Base-by-base conservation (phyloP, 768 basidiomycete genomes). In the Boletales sp. region DNA sequence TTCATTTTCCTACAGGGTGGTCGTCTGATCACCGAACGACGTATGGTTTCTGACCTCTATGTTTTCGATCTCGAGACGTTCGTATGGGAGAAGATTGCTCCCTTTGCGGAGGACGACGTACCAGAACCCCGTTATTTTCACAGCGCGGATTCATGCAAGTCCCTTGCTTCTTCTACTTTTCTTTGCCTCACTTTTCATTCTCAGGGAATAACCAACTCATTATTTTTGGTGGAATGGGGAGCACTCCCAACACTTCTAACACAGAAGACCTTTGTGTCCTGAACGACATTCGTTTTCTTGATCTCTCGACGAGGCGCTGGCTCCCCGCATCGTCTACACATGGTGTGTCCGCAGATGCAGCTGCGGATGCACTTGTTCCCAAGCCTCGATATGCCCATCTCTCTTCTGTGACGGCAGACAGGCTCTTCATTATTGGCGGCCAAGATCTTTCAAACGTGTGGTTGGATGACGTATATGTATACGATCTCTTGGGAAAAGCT, bases 211-310 rank as follows among this genome's bases (percentile, higher is more conserved):
- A 89, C 66, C 84, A 91, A 59, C 75, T 99, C 46, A 84, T 98
- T 54, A 76, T 97, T 43, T 97, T 97, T 63, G 95, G 95, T 17
- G 94, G 95, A 11, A 97, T 97, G 94, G 85, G 89, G 63, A 85
- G 88, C 68, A 74, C 84, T 60, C 78, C 83, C 11, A 81, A 87
- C 54, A 79, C 85, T 1, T 72, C 77, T 38, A 84, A 79, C 59
- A 78, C 85, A 6, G 88, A 91, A 49, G 87, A 92, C 54, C 80
- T 94, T 24, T 90, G 87, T 54, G 95, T 97, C n/a, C 72, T 97
- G 48, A 88, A 88, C 61, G 97, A 97, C 65, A 84, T 97, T 38
- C 87, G 90, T 53, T 83, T 97, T 62, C 94, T 90, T 68, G 86
- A 97, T 69, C 76, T 94, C 51, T 61, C 75, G 7, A 75, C 81